Percentiles rank a stretch among this genome's conserved stretches.
These are phyloP conservation scores for Pisolithus albus DNA, from an alignment of 768 basidiomycete species.

Conservation along the genomic window DNA sequence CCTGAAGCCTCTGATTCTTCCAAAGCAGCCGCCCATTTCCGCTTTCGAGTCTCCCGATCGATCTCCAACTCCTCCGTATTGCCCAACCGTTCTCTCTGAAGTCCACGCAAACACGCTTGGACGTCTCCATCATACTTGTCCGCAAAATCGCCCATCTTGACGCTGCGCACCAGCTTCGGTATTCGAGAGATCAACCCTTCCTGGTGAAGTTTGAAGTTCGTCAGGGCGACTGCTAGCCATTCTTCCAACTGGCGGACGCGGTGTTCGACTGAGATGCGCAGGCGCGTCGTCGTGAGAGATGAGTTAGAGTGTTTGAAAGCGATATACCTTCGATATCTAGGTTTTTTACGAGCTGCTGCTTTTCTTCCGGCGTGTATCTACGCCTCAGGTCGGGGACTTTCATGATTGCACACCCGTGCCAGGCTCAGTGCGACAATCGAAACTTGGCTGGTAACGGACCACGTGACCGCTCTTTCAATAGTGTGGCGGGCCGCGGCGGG, in stretches of 20 bases:
- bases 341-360: slow-evolving; percentile 66
- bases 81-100: slow-evolving; percentile 59
- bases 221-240: slow-evolving; percentile 67
- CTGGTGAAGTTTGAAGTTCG: slow-evolving; percentile 69
- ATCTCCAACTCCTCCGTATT: slow-evolving; percentile 46
- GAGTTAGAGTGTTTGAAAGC: not conserved
- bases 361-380: slow-evolving; percentile 59
- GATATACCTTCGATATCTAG: slow-evolving; percentile 69
- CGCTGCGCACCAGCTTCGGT: slow-evolving; percentile 63
- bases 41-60: slow-evolving; percentile 62
- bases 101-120: slow-evolving; percentile 60
- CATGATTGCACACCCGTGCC: not conserved
- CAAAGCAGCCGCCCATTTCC: slow-evolving; percentile 66
- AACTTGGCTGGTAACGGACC: not conserved
- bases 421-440: not conserved
- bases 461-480: not conserved
- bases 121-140: slow-evolving; percentile 73
- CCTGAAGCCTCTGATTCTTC: slow-evolving; percentile 46
- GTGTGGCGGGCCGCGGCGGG: not conserved
- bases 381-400: slow-evolving; percentile 12
- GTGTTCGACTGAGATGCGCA: slow-evolving; percentile 51
- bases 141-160: slow-evolving; percentile 73
- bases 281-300: not conserved
- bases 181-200: slow-evolving; percentile 69
- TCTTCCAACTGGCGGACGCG: slow-evolving; percentile 66